Base-by-base conservation (phyloP, 176 grass and related monocot species). In the Puccinellia tenuiflora region DNA sequence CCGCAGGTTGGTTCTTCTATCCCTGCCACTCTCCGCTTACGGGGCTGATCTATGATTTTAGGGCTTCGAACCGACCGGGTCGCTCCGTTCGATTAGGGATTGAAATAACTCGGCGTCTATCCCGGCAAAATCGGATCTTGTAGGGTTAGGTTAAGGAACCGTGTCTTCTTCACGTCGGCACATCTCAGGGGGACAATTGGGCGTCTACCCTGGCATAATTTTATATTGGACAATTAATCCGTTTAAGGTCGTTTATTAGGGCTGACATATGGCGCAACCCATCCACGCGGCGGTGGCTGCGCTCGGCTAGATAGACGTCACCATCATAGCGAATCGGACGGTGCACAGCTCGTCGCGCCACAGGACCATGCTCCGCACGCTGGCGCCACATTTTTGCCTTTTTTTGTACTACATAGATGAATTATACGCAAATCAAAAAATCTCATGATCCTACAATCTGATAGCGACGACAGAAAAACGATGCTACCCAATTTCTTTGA, bases 1-100 rank as follows among this genome's bases (percentile, higher is more conserved):
- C n/a, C 14, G 9, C 51, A 89, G 82, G 87, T 85, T 81, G 13
- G 70, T 48, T 53, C 7, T 42, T 77, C 77, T 33, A 13, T 52
- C 70, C 16, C 47, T 60, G 0, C 18, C 61, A 0, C 12, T 8
- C 25, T 25, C 25, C 24, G 20, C 43, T 26, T 14, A 22, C 38
- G 14, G 50, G 35, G 14, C 39, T 38, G 42, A 40, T 67, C 40
- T 72, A 3, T 21, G 9, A 15, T 21, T 4, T 39, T 76, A 60
- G 61, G 50, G 77, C 29, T 72, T 83, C 33, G 22, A 77, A 33
- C 39, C 16, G 17, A 7, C 50, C n/a, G 9, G 16, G 29, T 34
- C 24, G 24, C 80, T 69, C 40, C 20, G 8, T 70, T 70, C 35
- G 62, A 46, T 82, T 89, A 5, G 70, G 53, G 68, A 20, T 52